These are phyloP conservation scores for Phylloporus scabripes DNA, from an alignment of 768 basidiomycete genomes.

Conservation along the genomic window DNA sequence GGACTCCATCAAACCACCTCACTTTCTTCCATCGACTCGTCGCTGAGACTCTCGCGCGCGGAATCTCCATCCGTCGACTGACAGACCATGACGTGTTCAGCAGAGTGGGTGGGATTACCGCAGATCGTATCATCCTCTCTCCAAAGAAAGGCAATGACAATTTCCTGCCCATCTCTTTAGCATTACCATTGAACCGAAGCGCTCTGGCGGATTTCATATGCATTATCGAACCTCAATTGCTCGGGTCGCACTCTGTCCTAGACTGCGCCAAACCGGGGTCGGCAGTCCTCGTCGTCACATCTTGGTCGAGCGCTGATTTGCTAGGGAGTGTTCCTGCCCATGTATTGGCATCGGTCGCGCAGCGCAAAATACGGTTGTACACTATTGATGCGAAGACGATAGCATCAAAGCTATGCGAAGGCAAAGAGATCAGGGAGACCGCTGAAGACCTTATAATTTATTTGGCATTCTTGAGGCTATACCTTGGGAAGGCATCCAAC, in stretches of 20 bases:
- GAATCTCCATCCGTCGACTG: conserved; percentile 54
- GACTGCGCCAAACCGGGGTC: conserved; percentile 61
- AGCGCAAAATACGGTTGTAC: conserved; percentile 54
- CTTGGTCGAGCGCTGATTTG: conserved; percentile 75
- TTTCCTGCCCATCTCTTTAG: conserved; percentile 47
- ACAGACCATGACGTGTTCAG: conserved; percentile 73
- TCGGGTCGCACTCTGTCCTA: conserved; percentile 74
- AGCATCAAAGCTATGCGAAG: conserved; percentile 32
- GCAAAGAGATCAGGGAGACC: conserved; percentile 34
- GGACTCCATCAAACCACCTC: conserved; percentile 42
- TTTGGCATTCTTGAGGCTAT: conserved; percentile 81
- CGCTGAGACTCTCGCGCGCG: conserved; percentile 52
- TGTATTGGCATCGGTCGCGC: conserved; percentile 36
- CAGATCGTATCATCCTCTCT: conserved; percentile 63
- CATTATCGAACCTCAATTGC: conserved; percentile 67
- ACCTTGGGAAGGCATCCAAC: conserved; percentile 59
- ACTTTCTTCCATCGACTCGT: conserved; percentile 44
- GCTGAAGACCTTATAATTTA: conserved; percentile 58
- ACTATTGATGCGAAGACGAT: conserved; percentile 53
- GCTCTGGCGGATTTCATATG: conserved; percentile 66
- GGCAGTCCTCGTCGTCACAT: conserved; percentile 64
- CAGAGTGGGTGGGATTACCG: conserved; percentile 62
- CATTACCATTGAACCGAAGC: conserved; percentile 50
- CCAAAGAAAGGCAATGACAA: conserved; percentile 35
- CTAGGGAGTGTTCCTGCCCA: conserved; percentile 56